Base-by-base conservation (phyloP, 768 basidiomycete genomes). In the Kwoniella shandongensis region DNA sequence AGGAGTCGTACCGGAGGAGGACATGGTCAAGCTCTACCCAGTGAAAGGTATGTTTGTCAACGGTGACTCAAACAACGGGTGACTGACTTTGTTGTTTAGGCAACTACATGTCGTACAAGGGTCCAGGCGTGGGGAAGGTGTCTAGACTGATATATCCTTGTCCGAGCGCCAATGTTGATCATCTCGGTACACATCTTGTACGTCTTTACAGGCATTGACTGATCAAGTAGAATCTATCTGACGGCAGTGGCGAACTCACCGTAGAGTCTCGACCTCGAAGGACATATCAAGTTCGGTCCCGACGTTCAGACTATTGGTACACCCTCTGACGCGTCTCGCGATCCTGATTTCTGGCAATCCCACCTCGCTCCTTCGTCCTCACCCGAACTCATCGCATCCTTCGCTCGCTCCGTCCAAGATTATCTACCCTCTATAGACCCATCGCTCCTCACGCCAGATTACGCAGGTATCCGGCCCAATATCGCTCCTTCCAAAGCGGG, bases 141-240 rank as follows among this genome's bases (percentile, higher is more conserved):
- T 81, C 81, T 3, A 86, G 85, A 63, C 83, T 99, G 57, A 85
- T 99, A 69, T 97, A 99, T 78, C 93, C 94, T 2, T 92, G 89
- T 61, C 92, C 94, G 3, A 72, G 76, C 47, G 57, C 64, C 0
- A 71, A 84, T 6, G 88, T 94, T 70, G 86, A 89, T 58, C 88
- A 88, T 2, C 81, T 97, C 6, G 94, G 96, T 2, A 93, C 91
- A 11, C 96, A 97, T 78, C 80, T 97, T 23, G 73, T 72, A 22
- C 46, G 70, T 20, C 7, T 15, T 20, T 13, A 45, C 44, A 41
- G 27, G 5, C 17, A 50, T 2, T n/a, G 18, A 5, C 40, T 4
- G 39, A 36, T 38, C 12, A 29, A 1, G 6, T 41, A 18, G 15
- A 8, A 42, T 23, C 1, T 27, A 12, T 23, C 18, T n/a, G 11